Evolutionary conservation across 768 basidiomycete species (phyloP), one percentile per base, ranked within the genome.

Genomic region (Jaapia argillacea): DNA sequence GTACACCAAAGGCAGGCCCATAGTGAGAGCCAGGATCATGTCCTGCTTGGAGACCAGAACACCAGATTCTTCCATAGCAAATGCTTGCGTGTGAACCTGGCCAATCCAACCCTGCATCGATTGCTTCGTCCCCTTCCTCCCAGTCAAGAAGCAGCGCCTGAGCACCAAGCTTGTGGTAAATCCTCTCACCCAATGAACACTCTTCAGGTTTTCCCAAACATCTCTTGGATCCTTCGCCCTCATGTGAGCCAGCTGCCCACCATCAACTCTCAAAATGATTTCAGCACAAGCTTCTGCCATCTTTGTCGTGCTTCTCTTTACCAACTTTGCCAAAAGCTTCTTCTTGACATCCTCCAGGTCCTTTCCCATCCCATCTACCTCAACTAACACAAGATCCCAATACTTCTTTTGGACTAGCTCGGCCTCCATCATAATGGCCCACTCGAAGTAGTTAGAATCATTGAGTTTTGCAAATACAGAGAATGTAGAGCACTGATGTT

Each of bases 21-120:
- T 49, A 5, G 55, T 61, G 41, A 60, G 54, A 3, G 50, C 50
- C n/a, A 63, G 46, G 43, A 62, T 58, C n/a, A 50, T 45, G 42
- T 63, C 59, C 16, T 58, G 50, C 16, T 59, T 56, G 12, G 26
- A 25, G 26, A 59, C 45, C 4, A 28, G 27, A 20, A 55, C 43
- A 18, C 50, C 54, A 23, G 51, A 46, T 4, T 48, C 45, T 27
- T 46, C 37, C 31, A 60, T 44, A 4, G 41, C 21, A 47, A 49
- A 50, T 24, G 49, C 52, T 16, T 40, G 45, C n/a, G 36, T 25
- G 20, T 43, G 43, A 22, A 58, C 56, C 5, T 55, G 38, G 12
- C 49, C 51, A 43, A 61, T 56, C 55, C 58, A 62, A 12, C 48
- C 31, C 24, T 50, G 26, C 52, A 62, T 60, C 14, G 53, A 10